Evolutionary conservation across 176 grass and related monocot species (phyloP).

Genomic region (Puccinellia tenuiflora): DNA sequence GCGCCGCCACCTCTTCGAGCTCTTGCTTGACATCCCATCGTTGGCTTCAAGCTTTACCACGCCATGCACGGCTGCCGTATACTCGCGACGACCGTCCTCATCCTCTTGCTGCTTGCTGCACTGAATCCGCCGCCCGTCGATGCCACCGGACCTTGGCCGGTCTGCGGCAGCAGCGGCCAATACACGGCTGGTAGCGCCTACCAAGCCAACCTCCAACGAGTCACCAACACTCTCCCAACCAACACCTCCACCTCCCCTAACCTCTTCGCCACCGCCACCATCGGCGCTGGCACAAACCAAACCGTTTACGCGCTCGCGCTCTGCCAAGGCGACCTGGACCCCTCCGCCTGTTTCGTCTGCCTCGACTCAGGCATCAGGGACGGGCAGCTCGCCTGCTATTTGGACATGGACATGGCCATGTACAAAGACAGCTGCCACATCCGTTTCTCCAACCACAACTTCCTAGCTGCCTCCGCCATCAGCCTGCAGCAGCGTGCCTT

Average conservation of each 20-base stretch:
- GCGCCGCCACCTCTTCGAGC: no score
- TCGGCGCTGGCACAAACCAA: background rate
- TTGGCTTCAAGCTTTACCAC: background rate
- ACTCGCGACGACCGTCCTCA: background rate
- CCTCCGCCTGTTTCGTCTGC: background rate
- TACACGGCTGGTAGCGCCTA: slow-evolving; percentile 31
- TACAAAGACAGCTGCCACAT: slow-evolving; percentile 27
- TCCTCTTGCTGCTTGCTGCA: background rate
- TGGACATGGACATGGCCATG: background rate
- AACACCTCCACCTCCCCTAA: background rate
- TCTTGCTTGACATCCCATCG: no score
- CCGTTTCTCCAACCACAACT: slow-evolving; percentile 27
- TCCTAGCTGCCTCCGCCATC: background rate
- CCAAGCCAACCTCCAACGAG: background rate
- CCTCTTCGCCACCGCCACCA: slow-evolving; percentile 1
- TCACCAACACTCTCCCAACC: background rate
- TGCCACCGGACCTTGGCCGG: background rate
- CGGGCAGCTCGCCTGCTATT: background rate
- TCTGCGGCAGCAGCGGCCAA: slow-evolving; percentile 6
- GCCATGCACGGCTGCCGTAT: background rate
- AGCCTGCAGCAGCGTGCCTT: background rate
- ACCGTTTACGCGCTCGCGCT: slow-evolving; percentile 26
- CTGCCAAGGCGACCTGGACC: slow-evolving; percentile 31
- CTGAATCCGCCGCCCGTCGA: background rate
- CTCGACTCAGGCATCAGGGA: background rate